phyloP scores from a whole-genome alignment of 176 grass and related monocot genomes.

The Bothriochloa decipiens region DNA sequence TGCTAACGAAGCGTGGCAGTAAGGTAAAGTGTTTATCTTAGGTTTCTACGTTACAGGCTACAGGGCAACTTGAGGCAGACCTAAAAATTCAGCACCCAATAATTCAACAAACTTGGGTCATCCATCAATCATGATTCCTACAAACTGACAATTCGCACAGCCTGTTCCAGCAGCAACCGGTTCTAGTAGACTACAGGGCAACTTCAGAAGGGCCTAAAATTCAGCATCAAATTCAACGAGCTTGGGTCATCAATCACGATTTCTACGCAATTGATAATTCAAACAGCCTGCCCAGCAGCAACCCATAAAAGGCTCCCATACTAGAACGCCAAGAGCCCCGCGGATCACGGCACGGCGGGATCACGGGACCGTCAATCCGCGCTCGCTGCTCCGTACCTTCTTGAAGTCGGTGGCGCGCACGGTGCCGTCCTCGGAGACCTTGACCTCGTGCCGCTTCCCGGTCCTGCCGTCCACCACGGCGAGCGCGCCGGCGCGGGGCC shows the following conservation, averaged over 20 bases:
- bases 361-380: not conserved
- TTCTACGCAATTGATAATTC: no score
- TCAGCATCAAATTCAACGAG: no score
- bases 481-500: conserved; percentile 58
- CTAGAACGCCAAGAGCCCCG: not conserved
- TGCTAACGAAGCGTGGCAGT: not conserved
- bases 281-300: no score
- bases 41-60: no score
- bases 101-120: not conserved
- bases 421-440: conserved; percentile 76
- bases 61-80: not conserved
- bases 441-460: conserved; percentile 63
- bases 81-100: not conserved
- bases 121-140: not conserved
- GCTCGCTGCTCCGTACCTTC: conserved; percentile 46
- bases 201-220: no score
- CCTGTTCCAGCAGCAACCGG: not conserved
- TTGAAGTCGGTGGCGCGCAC: conserved; percentile 86
- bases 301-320: no score
- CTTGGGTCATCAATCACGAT: no score
- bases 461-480: conserved; percentile 71
- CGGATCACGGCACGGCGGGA: conserved; percentile 6
- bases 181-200: not conserved
- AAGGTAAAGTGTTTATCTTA: not conserved
- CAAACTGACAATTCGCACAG: not conserved